These are phyloP conservation scores for Phytophthora colocasiae DNA, from an alignment of 352 stramenopile genomes.

Conservation along the genomic window DNA sequence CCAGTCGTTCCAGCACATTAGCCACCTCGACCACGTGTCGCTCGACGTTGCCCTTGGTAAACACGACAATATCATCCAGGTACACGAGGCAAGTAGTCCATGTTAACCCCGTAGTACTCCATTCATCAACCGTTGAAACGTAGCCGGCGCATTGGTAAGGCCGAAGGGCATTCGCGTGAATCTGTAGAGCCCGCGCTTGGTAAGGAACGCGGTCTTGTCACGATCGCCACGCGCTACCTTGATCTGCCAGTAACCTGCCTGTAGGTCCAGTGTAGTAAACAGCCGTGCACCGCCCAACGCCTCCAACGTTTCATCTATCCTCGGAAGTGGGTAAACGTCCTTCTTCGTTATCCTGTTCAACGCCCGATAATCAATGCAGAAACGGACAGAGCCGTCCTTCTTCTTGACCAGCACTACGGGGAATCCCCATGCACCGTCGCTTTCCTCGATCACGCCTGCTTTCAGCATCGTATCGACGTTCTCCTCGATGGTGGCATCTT, in stretches of 20 bases:
- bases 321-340: constrained; percentile 7
- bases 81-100: too few relatives aligned
- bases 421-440: constrained; percentile 3
- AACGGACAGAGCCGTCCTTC: constrained; percentile 4
- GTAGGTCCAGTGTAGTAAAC: constrained; percentile 1
- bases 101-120: background rate
- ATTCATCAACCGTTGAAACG: constrained; percentile 1
- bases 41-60: background rate
- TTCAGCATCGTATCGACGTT: background rate
- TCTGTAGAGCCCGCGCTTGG: background rate
- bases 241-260: constrained; percentile 7
- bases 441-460: background rate
- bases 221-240: background rate
- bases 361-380: constrained; percentile 4
- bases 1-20: background rate
- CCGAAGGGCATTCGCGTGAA: constrained; percentile 5
- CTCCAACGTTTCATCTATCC: constrained; percentile 13
- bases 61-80: constrained; percentile 3
- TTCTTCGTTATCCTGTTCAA: background rate
- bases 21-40: background rate
- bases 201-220: constrained; percentile 3
- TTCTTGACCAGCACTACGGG: constrained; percentile 4
- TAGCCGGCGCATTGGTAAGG: background rate
- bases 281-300: background rate
- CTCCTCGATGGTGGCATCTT: background rate